Evolutionary conservation across 2,329 filamentous ascomycete species (phyloP).

Genomic region (Trichoderma koningiopsis): DNA sequence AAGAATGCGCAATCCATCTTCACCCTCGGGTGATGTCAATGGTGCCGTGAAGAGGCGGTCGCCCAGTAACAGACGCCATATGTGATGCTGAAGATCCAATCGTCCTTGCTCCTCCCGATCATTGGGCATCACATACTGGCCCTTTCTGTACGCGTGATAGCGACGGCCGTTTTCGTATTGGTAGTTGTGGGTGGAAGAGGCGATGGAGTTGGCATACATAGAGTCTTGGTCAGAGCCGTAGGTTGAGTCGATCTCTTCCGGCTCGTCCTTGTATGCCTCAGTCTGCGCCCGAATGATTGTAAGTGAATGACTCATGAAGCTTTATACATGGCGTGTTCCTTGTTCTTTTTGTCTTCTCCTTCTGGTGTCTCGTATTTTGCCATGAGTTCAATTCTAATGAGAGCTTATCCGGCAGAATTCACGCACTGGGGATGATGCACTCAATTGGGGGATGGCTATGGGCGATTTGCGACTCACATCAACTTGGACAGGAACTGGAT

Average conservation of each 20-base stretch:
- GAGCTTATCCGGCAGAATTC: not conserved
- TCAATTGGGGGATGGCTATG: not conserved
- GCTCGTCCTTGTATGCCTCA: conserved; percentile 28
- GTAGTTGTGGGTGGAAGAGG: conserved; percentile 49
- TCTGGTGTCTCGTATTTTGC: not conserved
- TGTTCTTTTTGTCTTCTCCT: not conserved
- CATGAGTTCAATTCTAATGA: not conserved
- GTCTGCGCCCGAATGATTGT: conserved; percentile 9
- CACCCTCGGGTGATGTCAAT: conserved; percentile 34
- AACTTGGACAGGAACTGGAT: conserved; percentile 32
- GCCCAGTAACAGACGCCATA: conserved; percentile 51
- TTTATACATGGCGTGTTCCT: not conserved
- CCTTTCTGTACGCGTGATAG: conserved; percentile 52
- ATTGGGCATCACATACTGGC: conserved; percentile 50
- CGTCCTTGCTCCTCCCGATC: conserved; percentile 58
- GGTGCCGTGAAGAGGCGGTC: conserved; percentile 50
- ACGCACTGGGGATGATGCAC: not conserved
- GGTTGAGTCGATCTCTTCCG: conserved; percentile 38
- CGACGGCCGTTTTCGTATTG: conserved; percentile 51
- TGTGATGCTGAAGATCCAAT: conserved; percentile 57
- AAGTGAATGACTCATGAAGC: not conserved
- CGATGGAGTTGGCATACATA: conserved; percentile 40
- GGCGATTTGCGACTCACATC: conserved; percentile 28
- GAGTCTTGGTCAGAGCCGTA: conserved; percentile 40
- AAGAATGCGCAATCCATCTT: conserved; percentile 46